Evolutionary conservation across 805 yeast genomes (phyloP).

Genomic region (Monosporozyma aerobia): DNA sequence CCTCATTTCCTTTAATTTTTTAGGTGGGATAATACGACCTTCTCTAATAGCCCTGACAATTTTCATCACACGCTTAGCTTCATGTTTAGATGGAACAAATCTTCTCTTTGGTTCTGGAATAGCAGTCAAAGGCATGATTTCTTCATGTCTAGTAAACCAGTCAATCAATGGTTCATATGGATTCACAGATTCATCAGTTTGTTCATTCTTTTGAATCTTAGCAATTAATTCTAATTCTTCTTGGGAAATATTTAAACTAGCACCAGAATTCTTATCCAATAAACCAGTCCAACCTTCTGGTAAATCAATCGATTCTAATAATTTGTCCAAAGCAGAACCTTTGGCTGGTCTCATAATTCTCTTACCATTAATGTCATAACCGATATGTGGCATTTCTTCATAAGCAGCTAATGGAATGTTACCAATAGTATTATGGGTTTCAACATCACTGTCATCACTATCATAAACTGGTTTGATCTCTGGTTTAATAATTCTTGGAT

Average conservation of each 20-base stretch:
- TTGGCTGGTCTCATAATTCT: constrained; percentile 98
- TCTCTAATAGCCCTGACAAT: constrained; percentile 93
- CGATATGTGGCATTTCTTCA: constrained; percentile 95
- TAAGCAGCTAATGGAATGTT: constrained; percentile 88
- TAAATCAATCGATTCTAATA: constrained; percentile 81
- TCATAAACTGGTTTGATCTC: constrained; percentile 94
- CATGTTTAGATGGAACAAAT: constrained; percentile 93
- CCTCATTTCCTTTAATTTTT: constrained; percentile 41
- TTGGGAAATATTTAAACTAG: constrained; percentile 65
- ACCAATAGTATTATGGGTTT: constrained; percentile 83
- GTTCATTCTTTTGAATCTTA: constrained; percentile 77
- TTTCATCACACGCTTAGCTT: constrained; percentile 93
- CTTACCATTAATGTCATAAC: constrained; percentile 94
- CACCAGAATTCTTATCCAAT: constrained; percentile 81
- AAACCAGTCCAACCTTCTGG: constrained; percentile 99
- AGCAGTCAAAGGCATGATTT: constrained; percentile 85
- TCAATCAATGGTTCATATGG: constrained; percentile 93
- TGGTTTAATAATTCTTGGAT: constrained; percentile 67
- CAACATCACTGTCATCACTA: constrained; percentile 81
- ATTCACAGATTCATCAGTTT: constrained; percentile 67
- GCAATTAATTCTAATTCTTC: constrained; percentile 86
- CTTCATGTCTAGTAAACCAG: constrained; percentile 84
- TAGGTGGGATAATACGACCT: constrained; percentile 82
- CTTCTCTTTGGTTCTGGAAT: constrained; percentile 96
- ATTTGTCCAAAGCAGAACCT: constrained; percentile 86